Percentiles rank a stretch among this genome's conserved stretches.
These are phyloP conservation scores for Ascochyta pisi DNA, from an alignment of 2,329 filamentous ascomycete genomes.

Conservation along the genomic window DNA sequence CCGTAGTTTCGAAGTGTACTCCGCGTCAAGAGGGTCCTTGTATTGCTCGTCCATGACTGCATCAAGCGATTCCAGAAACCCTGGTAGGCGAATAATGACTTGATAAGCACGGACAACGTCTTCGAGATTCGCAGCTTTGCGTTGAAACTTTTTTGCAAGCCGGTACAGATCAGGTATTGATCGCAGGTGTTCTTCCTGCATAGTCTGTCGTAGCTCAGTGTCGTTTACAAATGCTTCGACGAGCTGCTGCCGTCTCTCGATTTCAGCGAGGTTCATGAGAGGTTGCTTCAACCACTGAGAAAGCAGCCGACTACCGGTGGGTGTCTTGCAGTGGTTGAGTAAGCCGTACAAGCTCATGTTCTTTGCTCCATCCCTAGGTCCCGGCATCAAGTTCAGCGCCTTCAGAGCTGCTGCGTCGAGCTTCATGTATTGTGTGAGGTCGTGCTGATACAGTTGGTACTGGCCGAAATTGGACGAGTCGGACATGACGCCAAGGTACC, in stretches of 20 bases:
- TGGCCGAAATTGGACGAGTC: conserved; percentile 96
- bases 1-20: conserved; percentile 82
- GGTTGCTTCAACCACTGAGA: conserved; percentile 98
- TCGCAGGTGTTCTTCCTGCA: conserved; percentile 94
- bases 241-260: conserved; percentile 88
- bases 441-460: conserved; percentile 96
- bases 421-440: conserved; percentile 97
- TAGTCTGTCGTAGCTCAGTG: conserved; percentile 89
- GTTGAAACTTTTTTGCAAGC: conserved; percentile 92
- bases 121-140: conserved; percentile 87
- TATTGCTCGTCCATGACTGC: conserved; percentile 96
- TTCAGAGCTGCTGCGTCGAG: conserved; percentile 92
- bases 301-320: conserved; percentile 85
- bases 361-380: conserved; percentile 91
- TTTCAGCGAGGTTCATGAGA: conserved; percentile 87
- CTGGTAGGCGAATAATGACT: conserved; percentile 88
- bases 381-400: conserved; percentile 96
- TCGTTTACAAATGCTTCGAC: conserved; percentile 95
- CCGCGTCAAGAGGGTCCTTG: conserved; percentile 81
- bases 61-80: conserved; percentile 87
- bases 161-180: conserved; percentile 94
- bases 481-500: conserved; percentile 88
- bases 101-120: conserved; percentile 97
- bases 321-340: conserved; percentile 97
- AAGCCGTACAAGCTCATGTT: conserved; percentile 96